Evolutionary conservation across 2,329 filamentous ascomycete species (phyloP), one percentile per base, ranked within the genome.

Genomic region (Ilyonectria robusta): DNA sequence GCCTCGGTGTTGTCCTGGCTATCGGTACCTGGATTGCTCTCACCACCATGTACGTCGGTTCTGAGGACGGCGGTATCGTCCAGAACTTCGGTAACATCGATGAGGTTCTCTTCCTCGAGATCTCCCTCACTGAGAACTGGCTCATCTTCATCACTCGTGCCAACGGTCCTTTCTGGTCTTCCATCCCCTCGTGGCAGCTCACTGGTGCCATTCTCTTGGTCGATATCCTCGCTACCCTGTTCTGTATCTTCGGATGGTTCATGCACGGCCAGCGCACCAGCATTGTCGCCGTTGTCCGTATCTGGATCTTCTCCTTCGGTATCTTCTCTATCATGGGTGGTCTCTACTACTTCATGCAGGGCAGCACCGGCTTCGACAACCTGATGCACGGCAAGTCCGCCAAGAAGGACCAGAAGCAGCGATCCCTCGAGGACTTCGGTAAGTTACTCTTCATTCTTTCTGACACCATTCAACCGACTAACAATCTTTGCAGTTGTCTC

Each of bases 111-210:
- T 97, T 97, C 89, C 91, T 97, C 42, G 90, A 97, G 84, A 93
- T 97, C 81, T 94, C 93, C 13, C 89, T 97, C 61, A 95, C 94
- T 67, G 93, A 97, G 87, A 97, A 97, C 85, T 97, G 94, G 94
- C 88, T 97, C 59, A 97, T 97, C 83, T 97, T 97, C 86, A 95
- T 97, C 84, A 97, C 94, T 72, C 94, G 94, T 87, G 92, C 94
- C 83, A 95, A 95, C 83, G 94, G 94, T 77, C 93, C 94, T 61
- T 95, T 97, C 88, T 97, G 94, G 94, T 94, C 93, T 3, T 95
- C 93, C 26, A 89, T 94, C 66, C 94, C 94, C 67, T 97, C 94
- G 68, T 95, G 93, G 92, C 93, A 97, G 82, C 86, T 97, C 50
- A 81, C 86, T 62, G 91, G 91, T 69, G 94, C 94, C 71, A 94